Percentiles rank a stretch among this genome's conserved stretches.
Conservation (phyloP, 1,284 basidiomycete species). For the Microbotryomycetes sp. region DNA sequence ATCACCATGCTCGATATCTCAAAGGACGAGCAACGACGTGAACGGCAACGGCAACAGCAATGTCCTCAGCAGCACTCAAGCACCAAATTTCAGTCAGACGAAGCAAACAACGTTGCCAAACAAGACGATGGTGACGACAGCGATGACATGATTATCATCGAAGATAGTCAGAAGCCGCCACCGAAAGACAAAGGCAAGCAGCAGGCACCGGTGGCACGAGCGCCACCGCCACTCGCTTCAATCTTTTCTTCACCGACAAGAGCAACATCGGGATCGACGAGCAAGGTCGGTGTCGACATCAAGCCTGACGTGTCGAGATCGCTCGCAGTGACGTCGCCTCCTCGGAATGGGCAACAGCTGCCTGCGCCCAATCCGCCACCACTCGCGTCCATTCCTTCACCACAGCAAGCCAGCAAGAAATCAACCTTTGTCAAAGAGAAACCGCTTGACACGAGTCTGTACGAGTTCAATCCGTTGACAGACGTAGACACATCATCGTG, state of each 20-base stretch:
- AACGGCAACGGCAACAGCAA: neutral
- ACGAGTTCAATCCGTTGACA: constrained; percentile 38
- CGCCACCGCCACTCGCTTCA: neutral
- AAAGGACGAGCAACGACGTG: neutral
- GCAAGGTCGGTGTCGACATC: neutral
- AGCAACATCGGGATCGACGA: neutral
- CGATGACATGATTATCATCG: neutral
- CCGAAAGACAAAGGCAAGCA: no score
- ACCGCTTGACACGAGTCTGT: constrained; percentile 40
- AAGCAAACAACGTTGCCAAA: neutral
- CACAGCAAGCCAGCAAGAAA: neutral
- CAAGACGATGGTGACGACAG: neutral
- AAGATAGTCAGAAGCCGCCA: neutral
- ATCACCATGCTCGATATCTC: neutral
- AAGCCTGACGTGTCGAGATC: no score
- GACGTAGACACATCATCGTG: constrained; percentile 27
- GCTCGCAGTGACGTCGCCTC: neutral
- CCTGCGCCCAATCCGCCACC: no score
- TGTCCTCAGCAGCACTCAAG: no score
- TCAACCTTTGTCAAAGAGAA: neutral
- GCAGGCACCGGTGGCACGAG: no score
- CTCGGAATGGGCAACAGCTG: no score
- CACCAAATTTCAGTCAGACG: neutral
- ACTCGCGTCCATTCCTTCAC: neutral
- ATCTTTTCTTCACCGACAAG: neutral